Evolutionary conservation across 169 alveolate species (phyloP), one percentile per base, ranked within the genome.

Genomic region (Plasmodium adleri): DNA sequence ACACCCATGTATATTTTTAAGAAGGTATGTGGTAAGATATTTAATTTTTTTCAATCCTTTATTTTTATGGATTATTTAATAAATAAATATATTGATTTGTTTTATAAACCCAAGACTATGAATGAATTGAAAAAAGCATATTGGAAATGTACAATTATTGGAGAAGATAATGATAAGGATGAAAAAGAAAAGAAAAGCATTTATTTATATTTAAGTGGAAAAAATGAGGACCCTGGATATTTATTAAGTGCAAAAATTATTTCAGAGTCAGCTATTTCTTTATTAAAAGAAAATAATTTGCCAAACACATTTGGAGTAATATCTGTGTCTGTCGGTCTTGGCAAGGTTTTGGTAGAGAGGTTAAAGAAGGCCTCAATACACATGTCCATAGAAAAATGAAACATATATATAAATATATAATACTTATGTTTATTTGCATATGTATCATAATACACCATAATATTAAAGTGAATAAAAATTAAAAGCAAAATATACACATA

Each of bases 171-270:
- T n/a, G 62, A 68, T 66, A 64, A 20, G 20, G 26, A 13, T 32
- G 24, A 64, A 39, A 28, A 32, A 26, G 15, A 13, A 24, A 60
- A 78, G 17, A 50, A 17, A 56, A 68, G 71, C 24, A 26, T 83
- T 3, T 24, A 43, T 58, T 32, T 83, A 60, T 52, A 83, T 62
- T 56, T 83, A 26, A 56, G 54, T 8, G 85, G 91, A 39, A 22
- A 83, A 72, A 83, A 83, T 70, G 91, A 83, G 68, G 91, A 83
- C 20, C 86, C 86, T 9, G 91, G 91, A 56, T 83, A 83, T 22
- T 56, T 83, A 12, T 62, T 83, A 58, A 68, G 60, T 12, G 83
- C 91, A 22, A 83, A 83, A 83, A 63, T 83, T 24, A 58, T 83
- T 32, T 67, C 91, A 4, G 91, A 83, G 45, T 28, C 74, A 9